Percentiles rank a stretch among this genome's conserved stretches.
Conservation (phyloP, 2,329 filamentous ascomycete species). For the Cladosporium velox region DNA sequence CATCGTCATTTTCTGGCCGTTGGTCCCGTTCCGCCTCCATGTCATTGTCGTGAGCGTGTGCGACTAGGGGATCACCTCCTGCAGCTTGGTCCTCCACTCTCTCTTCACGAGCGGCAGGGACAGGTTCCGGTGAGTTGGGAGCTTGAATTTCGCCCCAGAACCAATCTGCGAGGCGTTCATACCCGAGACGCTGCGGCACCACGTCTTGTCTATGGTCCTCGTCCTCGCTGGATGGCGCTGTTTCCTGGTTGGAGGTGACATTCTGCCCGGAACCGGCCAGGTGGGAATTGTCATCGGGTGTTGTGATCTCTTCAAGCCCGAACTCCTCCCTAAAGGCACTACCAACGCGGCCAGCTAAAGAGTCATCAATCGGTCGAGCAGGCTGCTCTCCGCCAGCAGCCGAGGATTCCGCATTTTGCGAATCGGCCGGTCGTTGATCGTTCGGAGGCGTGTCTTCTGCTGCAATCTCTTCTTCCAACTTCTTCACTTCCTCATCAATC, state of each 20-base stretch:
- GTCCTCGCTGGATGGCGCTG: not conserved
- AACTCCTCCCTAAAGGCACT: constrained; percentile 31
- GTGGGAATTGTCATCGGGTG: constrained; percentile 12
- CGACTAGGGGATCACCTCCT: constrained; percentile 62
- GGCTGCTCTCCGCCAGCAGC: constrained; percentile 5
- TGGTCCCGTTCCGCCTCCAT: constrained; percentile 26
- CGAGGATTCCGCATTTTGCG: constrained; percentile 19
- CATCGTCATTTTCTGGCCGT: constrained; percentile 22
- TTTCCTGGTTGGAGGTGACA: not conserved
- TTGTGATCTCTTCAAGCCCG: constrained; percentile 27
- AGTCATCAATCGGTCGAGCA: constrained; percentile 19
- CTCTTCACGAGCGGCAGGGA: constrained; percentile 58
- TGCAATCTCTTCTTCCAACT: constrained; percentile 24
- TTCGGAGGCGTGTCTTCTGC: not conserved
- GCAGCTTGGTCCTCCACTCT: constrained; percentile 62
- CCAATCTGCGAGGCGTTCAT: constrained; percentile 45
- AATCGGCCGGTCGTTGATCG: not conserved
- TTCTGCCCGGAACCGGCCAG: not conserved
- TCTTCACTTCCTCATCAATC: constrained; percentile 22
- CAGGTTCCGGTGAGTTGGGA: constrained; percentile 29
- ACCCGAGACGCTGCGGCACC: not conserved
- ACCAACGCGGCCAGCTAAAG: constrained; percentile 24
- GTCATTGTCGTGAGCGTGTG: constrained; percentile 36
- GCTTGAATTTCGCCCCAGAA: constrained; percentile 50
- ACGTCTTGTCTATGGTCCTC: not conserved